Evolutionary conservation across 1,139 yeast species (phyloP), one percentile per base, ranked within the genome.

Genomic region (Blastobotrys illinoisensis): DNA sequence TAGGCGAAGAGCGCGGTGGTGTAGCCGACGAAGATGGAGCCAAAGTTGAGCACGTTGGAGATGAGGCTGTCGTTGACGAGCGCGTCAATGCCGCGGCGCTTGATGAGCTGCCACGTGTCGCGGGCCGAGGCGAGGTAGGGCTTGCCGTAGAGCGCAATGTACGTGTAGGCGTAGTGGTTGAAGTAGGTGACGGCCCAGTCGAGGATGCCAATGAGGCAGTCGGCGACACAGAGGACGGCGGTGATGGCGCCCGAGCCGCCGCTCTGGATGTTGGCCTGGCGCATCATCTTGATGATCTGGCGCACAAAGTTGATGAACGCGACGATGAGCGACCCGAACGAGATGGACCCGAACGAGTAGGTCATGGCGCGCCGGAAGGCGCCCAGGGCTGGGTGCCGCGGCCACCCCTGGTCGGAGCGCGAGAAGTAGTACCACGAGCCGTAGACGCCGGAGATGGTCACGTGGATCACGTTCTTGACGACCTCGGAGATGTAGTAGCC

Each of bases 381-480:
- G 5, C 95, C 91, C 55, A 83, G 71, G 1, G 95, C 95, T 9
- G 96, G 95, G 74, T 81, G 80, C 62, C 72, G 79, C 40, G 96
- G 96, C 74, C 85, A 77, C 3, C 96, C 96, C 64, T 86, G 87
- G 65, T 86, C 91, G 1, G 90, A 80, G 59, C 78, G 79, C 48
- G 88, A 80, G 67, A 87, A 76, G 69, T 86, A 90, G 71, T 88
- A 90, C 97, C 97, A 90, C 4, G 95, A 81, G 19, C 97, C 97
- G 67, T 81, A 91, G 40, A 90, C 82, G 36, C 97, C 97, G 21
- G 93, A 79, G 56, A 89, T 84, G 0, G 93, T 83, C 45, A 86
- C 87, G 67, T 91, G 96, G 54, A 90, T 84, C n/a, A 88, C 80
- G 64, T 87, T 89, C 72, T 84, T 83, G 59, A 88, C 77, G 24